These are phyloP conservation scores for Tritrichomonas musculus DNA, from an alignment of 208 protist genomes.

Conservation along the genomic window DNA sequence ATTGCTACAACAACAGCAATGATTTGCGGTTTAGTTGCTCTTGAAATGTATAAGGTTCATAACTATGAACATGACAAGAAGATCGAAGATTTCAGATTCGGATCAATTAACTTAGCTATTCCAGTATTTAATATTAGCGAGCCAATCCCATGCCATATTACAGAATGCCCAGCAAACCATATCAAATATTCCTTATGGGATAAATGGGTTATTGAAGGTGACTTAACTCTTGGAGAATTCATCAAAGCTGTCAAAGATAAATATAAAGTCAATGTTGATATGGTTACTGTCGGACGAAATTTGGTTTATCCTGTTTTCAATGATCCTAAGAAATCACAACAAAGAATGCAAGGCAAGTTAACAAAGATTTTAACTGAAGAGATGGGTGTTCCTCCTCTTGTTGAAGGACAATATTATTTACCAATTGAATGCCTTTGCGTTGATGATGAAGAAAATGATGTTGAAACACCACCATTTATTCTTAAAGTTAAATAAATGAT, in stretches of 20 bases:
- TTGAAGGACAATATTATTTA: background rate
- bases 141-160: background rate
- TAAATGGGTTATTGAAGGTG: constrained; percentile 17
- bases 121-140: background rate
- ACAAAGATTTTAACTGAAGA: background rate
- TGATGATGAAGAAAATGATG: background rate
- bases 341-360: background rate
- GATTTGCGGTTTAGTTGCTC: constrained; percentile 85
- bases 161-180: background rate
- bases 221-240: background rate
- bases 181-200: background rate
- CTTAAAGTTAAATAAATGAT: too few species aligned
- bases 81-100: background rate
- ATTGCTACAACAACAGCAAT: constrained; percentile 99
- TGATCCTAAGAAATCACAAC: background rate
- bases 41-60: constrained; percentile 93
- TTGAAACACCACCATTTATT: background rate
- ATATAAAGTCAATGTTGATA: background rate
- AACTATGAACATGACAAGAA: background rate
- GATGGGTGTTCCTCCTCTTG: background rate
- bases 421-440: background rate
- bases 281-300: background rate
- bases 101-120: constrained; percentile 21
- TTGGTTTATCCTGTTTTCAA: background rate
- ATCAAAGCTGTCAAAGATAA: background rate